Evolutionary conservation across 73 alveolate species (phyloP), one percentile per base, ranked within the genome.

Genomic region (Symbiodinium pilosum): DNA sequence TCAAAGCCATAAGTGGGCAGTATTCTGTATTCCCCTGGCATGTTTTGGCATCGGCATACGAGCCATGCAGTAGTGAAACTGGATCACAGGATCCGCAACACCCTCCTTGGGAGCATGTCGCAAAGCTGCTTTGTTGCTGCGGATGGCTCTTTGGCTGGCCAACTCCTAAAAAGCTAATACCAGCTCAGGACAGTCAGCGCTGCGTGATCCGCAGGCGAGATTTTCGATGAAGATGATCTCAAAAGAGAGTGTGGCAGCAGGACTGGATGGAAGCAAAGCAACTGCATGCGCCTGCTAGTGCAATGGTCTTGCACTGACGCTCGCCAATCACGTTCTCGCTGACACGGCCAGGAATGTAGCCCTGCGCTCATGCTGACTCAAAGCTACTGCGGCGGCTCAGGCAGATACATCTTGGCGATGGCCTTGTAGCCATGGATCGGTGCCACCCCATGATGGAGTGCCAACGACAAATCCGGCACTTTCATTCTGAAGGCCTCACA

Each of bases 271-370:
- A 32, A 12, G 38, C 43, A 39, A 38, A 77, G 36, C 87, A 77
- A 34, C 83, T 21, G 42, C 56, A 12, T 64, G 18, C 4, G 95
- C 95, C 95, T 89, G 95, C 95, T 14, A 89, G 30, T 26, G 95
- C 95, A 43, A 89, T 56, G 24, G 95, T 41, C 44, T 89, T 89
- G 95, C 95, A 64, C 38, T 40, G 75, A 43, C 95, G 73, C 56
- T 89, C 95, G 86, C 95, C 95, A n/a, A 89, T 89, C 30, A 89
- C 95, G 47, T 89, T 89, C 71, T 89, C 95, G 87, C 95, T 89
- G 38, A 89, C 86, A 34, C 75, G 73, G 38, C 95, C 95, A 1
- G 95, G 95, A 77, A 89, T 89, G 87, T 89, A 89, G 87, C 95
- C 95, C 95, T 89, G 87, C 26, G 28, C 39, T 24, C 38, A n/a